These are phyloP conservation scores for Trichoderma aggressivum DNA, from an alignment of 2,329 filamentous ascomycete species.

Conservation along the genomic window DNA sequence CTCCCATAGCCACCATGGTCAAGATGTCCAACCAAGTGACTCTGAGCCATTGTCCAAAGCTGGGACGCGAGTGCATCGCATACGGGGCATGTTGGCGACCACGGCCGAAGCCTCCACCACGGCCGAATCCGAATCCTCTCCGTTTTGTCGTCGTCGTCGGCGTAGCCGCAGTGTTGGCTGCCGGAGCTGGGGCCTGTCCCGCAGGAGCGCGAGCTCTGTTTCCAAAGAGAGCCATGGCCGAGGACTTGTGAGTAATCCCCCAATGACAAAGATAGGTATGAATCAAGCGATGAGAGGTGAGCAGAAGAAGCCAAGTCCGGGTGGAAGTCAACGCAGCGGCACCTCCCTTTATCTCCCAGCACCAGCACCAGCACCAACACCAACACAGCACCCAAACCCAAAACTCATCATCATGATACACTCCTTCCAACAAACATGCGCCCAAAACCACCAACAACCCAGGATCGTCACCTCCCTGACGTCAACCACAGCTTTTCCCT, in stretches of 20 bases:
- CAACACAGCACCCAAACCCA: background rate
- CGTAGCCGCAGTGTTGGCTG: background rate
- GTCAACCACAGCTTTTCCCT: background rate
- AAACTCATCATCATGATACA: background rate
- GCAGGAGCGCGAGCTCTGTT: background rate
- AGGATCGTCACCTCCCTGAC: conserved; percentile 6
- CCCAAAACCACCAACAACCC: background rate
- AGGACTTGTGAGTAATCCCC: background rate
- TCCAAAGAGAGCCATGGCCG: conserved; percentile 15
- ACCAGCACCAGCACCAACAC: background rate
- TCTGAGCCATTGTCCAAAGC: conserved; percentile 68
- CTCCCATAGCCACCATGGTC: conserved; percentile 64
- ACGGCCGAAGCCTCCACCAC: background rate
- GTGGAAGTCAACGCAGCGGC: background rate
- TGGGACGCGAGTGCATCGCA: conserved; percentile 51
- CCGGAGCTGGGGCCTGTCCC: background rate
- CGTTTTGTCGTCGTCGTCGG: background rate
- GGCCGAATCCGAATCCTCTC: background rate
- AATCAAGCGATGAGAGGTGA: background rate
- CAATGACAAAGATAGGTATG: background rate
- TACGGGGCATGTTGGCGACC: conserved; percentile 24
- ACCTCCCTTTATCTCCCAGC: background rate
- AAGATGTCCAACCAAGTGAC: conserved; percentile 64
- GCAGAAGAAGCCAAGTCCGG: background rate
- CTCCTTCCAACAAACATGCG: background rate